These are phyloP conservation scores for Davidsoniella eucalypti DNA, from an alignment of 2,329 filamentous ascomycete genomes.

Conservation along the genomic window DNA sequence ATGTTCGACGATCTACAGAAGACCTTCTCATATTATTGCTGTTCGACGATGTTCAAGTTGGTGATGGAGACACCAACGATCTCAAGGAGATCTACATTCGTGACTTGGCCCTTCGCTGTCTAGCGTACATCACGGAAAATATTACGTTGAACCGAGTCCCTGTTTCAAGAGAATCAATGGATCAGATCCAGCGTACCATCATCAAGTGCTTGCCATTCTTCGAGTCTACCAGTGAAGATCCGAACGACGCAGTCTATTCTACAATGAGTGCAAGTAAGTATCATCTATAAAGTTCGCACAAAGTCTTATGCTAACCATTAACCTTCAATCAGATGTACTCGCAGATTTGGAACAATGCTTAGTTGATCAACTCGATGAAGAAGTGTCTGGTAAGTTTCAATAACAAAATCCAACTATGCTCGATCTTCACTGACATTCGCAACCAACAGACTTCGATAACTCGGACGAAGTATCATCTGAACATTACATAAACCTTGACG, in stretches of 20 bases:
- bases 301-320: neutral
- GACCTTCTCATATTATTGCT: slow-evolving; percentile 21
- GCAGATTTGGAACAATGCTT: slow-evolving; percentile 36
- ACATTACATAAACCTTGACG: slow-evolving; percentile 4
- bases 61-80: too few species aligned
- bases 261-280: slow-evolving; percentile 24
- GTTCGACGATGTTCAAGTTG: too few species aligned
- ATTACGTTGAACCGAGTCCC: too few species aligned
- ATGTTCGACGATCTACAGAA: slow-evolving; percentile 27
- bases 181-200: slow-evolving; percentile 27
- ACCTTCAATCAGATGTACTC: slow-evolving; percentile 22
- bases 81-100: too few species aligned
- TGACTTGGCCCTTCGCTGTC: slow-evolving; percentile 24
- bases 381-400: slow-evolving; percentile 37
- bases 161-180: slow-evolving; percentile 21
- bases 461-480: slow-evolving; percentile 3
- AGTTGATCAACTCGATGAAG: slow-evolving; percentile 41
- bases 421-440: neutral
- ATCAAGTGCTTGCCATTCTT: slow-evolving; percentile 27
- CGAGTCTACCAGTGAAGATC: slow-evolving; percentile 19
- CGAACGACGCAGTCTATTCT: slow-evolving; percentile 20
- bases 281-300: neutral
- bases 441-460: slow-evolving; percentile 4
- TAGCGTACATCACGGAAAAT: slow-evolving; percentile 30
- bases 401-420: too few species aligned